These are phyloP conservation scores for Eucalyptus regnans DNA, from an alignment of 345 rosid species.

Conservation along the genomic window DNA sequence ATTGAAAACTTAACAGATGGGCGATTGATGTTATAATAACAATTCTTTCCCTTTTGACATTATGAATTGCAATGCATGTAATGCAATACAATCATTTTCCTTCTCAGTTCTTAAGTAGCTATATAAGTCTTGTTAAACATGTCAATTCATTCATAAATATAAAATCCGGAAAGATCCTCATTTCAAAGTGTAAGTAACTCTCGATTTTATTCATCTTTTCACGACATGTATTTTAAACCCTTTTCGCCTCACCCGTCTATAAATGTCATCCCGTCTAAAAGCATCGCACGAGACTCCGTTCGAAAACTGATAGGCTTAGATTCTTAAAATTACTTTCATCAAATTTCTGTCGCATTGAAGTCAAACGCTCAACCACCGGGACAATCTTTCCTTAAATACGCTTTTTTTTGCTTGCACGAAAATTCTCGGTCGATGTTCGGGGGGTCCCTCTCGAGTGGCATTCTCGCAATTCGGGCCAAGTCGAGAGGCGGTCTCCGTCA, in stretches of 20 bases:
- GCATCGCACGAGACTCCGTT: background rate
- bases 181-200: background rate
- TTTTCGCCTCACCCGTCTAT: background rate
- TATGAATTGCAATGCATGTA: background rate
- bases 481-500: background rate
- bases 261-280: background rate
- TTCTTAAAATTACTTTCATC: background rate
- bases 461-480: background rate
- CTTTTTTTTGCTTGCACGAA: background rate
- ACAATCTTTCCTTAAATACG: background rate
- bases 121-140: background rate
- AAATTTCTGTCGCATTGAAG: background rate
- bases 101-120: background rate
- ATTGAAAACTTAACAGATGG: background rate
- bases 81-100: background rate
- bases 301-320: background rate
- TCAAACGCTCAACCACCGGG: background rate
- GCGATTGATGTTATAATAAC: background rate
- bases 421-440: background rate
- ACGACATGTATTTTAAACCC: background rate
- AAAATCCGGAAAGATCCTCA: rapidly evolving
- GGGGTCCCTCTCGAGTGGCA: background rate
- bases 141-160: background rate
- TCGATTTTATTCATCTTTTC: background rate
- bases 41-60: background rate